These are phyloP conservation scores for Populus hybrid DNA, from an alignment of 441 rosid species.

Conservation along the genomic window DNA sequence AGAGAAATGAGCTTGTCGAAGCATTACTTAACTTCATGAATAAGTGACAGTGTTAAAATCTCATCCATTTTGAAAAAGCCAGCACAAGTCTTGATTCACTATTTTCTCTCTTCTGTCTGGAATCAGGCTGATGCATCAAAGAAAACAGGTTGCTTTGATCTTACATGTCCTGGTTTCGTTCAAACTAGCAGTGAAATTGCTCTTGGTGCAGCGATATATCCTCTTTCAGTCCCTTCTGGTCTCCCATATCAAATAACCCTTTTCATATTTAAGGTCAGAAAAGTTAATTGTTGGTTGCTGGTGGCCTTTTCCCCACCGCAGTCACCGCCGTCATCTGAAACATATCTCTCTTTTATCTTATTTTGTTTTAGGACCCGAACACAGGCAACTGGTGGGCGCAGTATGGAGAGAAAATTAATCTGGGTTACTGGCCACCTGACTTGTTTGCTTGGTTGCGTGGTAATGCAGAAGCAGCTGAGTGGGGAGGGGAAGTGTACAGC, in stretches of 20 bases:
- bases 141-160: conserved; percentile 68
- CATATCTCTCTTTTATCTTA: neutral
- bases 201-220: conserved; percentile 61
- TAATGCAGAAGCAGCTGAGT: conserved; percentile 44
- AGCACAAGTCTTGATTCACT: neutral
- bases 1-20: neutral
- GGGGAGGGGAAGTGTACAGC: conserved; percentile 85
- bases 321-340: neutral
- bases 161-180: conserved; percentile 73
- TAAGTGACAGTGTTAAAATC: neutral
- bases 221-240: conserved; percentile 34
- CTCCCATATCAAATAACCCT: conserved; percentile 47
- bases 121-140: conserved; percentile 48
- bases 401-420: conserved; percentile 33
- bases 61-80: neutral
- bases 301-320: neutral
- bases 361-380: conserved; percentile 39
- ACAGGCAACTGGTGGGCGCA: conserved; percentile 68
- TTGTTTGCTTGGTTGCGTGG: conserved; percentile 38
- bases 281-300: neutral
- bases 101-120: neutral
- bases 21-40: neutral
- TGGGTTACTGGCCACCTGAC: conserved; percentile 63
- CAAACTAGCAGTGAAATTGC: conserved; percentile 53
- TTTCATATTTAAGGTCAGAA: conserved; percentile 45